A percentile compares a stretch with the other conserved stretches of the same genome.
Conservation (phyloP, 192 early-diverging fungal genomes). For the Cetraspora pellucida region DNA sequence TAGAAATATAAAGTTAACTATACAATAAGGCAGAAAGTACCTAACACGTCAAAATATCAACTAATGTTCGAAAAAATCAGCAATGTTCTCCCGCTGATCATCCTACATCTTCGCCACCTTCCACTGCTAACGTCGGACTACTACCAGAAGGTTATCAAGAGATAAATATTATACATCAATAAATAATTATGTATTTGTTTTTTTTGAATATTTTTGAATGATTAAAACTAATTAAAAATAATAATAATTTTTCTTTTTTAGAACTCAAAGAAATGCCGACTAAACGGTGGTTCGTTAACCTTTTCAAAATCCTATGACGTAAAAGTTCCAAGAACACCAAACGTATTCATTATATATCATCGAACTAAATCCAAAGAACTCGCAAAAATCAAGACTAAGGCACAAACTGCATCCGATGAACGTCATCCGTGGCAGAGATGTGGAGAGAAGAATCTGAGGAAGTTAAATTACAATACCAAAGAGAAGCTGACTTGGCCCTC, state of each 20-base stretch:
- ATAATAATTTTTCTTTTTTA: background rate
- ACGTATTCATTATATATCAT: slow-evolving; percentile 35
- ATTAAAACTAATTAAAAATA: background rate
- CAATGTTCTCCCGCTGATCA: background rate
- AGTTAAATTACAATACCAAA: slow-evolving; percentile 30
- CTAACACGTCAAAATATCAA: background rate
- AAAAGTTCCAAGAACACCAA: slow-evolving; percentile 30
- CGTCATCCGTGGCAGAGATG: slow-evolving; percentile 35
- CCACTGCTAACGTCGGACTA: background rate
- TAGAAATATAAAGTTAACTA: no score
- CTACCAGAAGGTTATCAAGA: slow-evolving; percentile 13
- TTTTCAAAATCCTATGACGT: slow-evolving; percentile 27
- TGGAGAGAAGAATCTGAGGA: slow-evolving; percentile 31
- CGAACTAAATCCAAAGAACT: slow-evolving; percentile 32
- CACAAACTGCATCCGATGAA: background rate
- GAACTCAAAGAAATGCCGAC: slow-evolving; percentile 21
- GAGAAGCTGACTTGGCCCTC: slow-evolving; percentile 29
- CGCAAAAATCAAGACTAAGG: slow-evolving; percentile 11
- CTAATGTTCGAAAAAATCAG: background rate
- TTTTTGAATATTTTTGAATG: background rate
- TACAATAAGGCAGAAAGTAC: background rate
- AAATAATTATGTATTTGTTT: background rate
- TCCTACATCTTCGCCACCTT: background rate
- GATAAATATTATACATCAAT: slow-evolving; percentile 6
- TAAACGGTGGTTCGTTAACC: background rate